Evolutionary conservation across 495 filamentous ascomycete genomes (phyloP).

Genomic region (Penicillium malachiteum): DNA sequence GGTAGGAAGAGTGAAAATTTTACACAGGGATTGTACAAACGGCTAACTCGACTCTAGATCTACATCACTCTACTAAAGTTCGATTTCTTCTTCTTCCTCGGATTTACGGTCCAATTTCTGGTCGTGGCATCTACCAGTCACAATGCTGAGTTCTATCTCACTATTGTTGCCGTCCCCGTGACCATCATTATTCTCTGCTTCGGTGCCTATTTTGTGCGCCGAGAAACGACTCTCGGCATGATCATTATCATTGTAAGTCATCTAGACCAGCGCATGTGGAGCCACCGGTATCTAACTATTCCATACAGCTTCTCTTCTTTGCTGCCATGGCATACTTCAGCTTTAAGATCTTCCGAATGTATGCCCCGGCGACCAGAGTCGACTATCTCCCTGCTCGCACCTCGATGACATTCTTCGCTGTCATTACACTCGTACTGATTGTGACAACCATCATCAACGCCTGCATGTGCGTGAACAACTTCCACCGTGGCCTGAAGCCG

Average conservation of each 20-base stretch:
- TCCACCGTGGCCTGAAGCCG: slow-evolving; percentile 84
- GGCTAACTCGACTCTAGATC: slow-evolving; percentile 56
- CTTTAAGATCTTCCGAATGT: slow-evolving; percentile 98
- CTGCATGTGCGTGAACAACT: slow-evolving; percentile 83
- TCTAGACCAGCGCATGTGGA: neutral
- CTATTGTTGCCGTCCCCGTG: slow-evolving; percentile 82
- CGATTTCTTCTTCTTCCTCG: slow-evolving; percentile 99
- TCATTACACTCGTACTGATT: slow-evolving; percentile 87
- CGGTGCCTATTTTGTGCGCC: slow-evolving; percentile 80
- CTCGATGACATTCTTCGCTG: slow-evolving; percentile 86
- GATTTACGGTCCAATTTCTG: slow-evolving; percentile 95
- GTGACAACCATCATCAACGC: slow-evolving; percentile 87
- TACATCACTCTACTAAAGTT: slow-evolving; percentile 98
- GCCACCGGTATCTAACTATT: neutral
- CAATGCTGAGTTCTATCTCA: slow-evolving; percentile 78
- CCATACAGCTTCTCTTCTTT: slow-evolving; percentile 69
- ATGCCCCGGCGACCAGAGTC: slow-evolving; percentile 51
- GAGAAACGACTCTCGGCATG: slow-evolving; percentile 80
- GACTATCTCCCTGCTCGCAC: slow-evolving; percentile 72
- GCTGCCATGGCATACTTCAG: slow-evolving; percentile 92
- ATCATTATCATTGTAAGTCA: slow-evolving; percentile 63
- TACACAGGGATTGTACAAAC: too few relatives aligned
- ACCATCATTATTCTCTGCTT: slow-evolving; percentile 83
- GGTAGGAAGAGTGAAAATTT: slow-evolving; percentile 50
- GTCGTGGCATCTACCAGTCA: slow-evolving; percentile 75